These are phyloP conservation scores for Globisporangium sylvaticum DNA, from an alignment of 352 stramenopile genomes.

Conservation along the genomic window DNA sequence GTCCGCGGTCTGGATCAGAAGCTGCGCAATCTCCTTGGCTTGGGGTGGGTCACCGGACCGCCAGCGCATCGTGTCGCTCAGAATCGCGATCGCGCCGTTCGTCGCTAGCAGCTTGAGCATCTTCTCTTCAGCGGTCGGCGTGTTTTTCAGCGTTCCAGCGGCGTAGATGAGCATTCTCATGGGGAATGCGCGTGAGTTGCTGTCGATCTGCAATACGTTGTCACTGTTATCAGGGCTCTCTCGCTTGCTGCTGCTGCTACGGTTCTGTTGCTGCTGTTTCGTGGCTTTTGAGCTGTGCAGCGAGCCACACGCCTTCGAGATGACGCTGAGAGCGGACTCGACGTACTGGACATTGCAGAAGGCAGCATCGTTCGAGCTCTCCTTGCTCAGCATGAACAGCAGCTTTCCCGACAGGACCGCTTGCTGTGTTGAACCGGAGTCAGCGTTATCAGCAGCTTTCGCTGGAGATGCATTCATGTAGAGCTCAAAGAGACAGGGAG, in stretches of 20 bases:
- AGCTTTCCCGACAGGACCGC: constrained; percentile 45
- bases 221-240: neutral
- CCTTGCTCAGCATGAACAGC: constrained; percentile 75
- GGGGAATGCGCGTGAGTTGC: constrained; percentile 10
- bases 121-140: constrained; percentile 51
- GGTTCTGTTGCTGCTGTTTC: neutral
- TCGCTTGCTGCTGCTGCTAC: neutral
- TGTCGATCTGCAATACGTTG: neutral
- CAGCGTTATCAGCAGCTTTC: neutral
- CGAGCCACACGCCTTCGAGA: constrained; percentile 23
- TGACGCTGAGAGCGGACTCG: constrained; percentile 44
- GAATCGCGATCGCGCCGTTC: constrained; percentile 49
- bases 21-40: constrained; percentile 63
- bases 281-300: constrained; percentile 7
- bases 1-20: constrained; percentile 63
- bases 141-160: constrained; percentile 69
- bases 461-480: constrained; percentile 12
- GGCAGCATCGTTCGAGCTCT: constrained; percentile 48
- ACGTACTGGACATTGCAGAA: constrained; percentile 71
- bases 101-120: constrained; percentile 63
- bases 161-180: constrained; percentile 65
- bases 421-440: constrained; percentile 2
- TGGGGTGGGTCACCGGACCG: constrained; percentile 16
- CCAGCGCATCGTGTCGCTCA: constrained; percentile 52
- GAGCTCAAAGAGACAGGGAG: constrained; percentile 38